Conservation (phyloP, 306 rosid species). For the Dalbergia cochinchinensis region DNA sequence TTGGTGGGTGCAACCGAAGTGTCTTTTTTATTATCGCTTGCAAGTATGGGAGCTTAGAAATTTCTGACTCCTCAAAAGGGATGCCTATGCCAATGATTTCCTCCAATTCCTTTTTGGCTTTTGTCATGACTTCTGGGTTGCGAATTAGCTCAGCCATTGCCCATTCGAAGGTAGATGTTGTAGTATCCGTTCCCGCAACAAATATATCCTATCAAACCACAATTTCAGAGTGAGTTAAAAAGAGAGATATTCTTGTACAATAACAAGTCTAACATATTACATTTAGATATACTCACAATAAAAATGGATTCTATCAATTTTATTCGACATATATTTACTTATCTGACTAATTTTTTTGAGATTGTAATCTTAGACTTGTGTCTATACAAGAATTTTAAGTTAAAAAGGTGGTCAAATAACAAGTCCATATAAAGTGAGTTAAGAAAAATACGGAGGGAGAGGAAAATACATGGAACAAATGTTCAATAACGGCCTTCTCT, state of each 20-base stretch:
- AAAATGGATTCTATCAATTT: too few relatives aligned
- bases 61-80: slow-evolving; percentile 30
- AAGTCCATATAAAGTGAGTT: neutral
- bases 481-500: slow-evolving; percentile 38
- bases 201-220: neutral
- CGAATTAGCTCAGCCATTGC: slow-evolving; percentile 40
- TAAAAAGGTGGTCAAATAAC: too few relatives aligned
- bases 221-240: neutral
- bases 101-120: slow-evolving; percentile 30
- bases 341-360: too few relatives aligned
- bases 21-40: slow-evolving; percentile 42
- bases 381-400: too few relatives aligned
- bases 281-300: too few relatives aligned
- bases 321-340: too few relatives aligned
- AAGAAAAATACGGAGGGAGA: neutral
- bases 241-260: too few relatives aligned
- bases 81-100: neutral
- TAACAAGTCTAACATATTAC: too few relatives aligned
- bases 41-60: slow-evolving; percentile 29
- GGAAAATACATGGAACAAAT: slow-evolving; percentile 32
- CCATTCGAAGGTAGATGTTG: slow-evolving; percentile 41
- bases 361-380: too few relatives aligned
- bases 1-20: slow-evolving; percentile 38
- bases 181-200: slow-evolving; percentile 45
- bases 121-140: slow-evolving; percentile 14